phyloP scores from a whole-genome alignment of 495 filamentous ascomycete species.

The Xylaria venustula region DNA sequence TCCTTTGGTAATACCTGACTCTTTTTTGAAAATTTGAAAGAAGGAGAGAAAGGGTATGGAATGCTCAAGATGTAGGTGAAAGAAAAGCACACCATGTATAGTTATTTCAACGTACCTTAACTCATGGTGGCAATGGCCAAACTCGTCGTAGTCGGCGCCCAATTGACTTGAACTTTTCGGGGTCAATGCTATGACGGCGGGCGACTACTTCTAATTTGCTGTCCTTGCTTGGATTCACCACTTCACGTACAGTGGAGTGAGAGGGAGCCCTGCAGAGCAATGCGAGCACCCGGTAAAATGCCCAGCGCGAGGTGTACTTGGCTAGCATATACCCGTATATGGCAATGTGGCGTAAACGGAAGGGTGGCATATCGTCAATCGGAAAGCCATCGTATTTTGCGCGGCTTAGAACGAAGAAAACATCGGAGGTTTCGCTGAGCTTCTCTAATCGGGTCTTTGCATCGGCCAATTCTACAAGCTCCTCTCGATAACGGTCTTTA shows the following conservation, averaged over 20 bases:
- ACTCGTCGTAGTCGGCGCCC: slow-evolving; percentile 35
- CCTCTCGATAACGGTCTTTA: slow-evolving; percentile 45
- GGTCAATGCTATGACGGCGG: slow-evolving; percentile 43
- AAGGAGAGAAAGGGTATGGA: too few species aligned
- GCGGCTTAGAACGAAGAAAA: slow-evolving; percentile 51
- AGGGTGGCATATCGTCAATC: slow-evolving; percentile 21
- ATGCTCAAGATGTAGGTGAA: too few species aligned
- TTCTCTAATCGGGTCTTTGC: slow-evolving; percentile 37
- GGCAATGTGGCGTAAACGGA: slow-evolving; percentile 26
- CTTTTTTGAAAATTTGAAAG: too few species aligned
- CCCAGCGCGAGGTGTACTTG: slow-evolving; percentile 52
- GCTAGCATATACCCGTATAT: slow-evolving; percentile 51
- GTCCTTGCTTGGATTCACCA: slow-evolving; percentile 51
- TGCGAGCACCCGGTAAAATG: slow-evolving; percentile 46
- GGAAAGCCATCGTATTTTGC: slow-evolving; percentile 27
- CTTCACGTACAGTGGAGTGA: slow-evolving; percentile 38
- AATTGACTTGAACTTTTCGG: slow-evolving; percentile 36
- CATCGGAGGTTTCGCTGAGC: slow-evolving; percentile 53
- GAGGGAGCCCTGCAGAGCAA: slow-evolving; percentile 35
- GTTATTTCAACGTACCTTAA: background rate
- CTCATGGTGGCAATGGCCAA: slow-evolving; percentile 40
- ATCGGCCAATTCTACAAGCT: slow-evolving; percentile 38
- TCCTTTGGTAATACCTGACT: too few species aligned
- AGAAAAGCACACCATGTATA: too few species aligned
- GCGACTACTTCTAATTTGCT: slow-evolving; percentile 48